A percentile compares a stretch with the other conserved stretches of the same genome.
Evolutionary conservation across 495 filamentous ascomycete genomes (phyloP).

Genomic region (Diplogelasinospora grovesii): DNA sequence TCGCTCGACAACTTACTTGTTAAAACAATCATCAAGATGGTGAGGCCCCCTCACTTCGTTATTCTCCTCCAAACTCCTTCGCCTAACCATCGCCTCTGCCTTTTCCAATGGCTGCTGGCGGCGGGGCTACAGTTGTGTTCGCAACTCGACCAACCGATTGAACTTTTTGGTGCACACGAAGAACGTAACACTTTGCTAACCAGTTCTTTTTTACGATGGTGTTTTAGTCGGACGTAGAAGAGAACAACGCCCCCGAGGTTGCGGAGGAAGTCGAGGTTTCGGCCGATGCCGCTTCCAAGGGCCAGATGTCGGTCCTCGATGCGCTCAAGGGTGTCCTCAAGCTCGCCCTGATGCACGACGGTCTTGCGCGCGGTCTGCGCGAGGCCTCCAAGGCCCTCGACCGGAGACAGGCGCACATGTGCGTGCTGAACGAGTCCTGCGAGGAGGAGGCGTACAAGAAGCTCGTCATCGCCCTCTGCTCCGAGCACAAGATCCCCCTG

Average conservation of each 20-base stretch:
- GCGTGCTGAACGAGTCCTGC: slow-evolving; percentile 96
- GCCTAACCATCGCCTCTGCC: no score
- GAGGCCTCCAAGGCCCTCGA: slow-evolving; percentile 97
- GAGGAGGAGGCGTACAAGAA: slow-evolving; percentile 99
- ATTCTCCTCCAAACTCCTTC: neutral
- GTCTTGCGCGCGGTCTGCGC: slow-evolving; percentile 93
- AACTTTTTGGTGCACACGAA: no score
- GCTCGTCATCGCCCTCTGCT: slow-evolving; percentile 94
- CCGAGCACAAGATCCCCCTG: slow-evolving; percentile 96
- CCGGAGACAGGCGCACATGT: slow-evolving; percentile 97
- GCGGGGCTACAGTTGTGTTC: no score
- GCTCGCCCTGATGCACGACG: slow-evolving; percentile 98
- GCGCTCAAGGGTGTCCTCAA: slow-evolving; percentile 97
- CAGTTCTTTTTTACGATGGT: no score
- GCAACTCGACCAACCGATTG: no score
- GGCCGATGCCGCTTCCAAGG: slow-evolving; percentile 71
- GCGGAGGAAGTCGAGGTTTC: slow-evolving; percentile 88
- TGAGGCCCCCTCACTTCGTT: slow-evolving; percentile 22
- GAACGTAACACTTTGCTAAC: no score
- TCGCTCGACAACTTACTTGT: slow-evolving; percentile 40
- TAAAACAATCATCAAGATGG: slow-evolving; percentile 46
- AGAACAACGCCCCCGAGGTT: slow-evolving; percentile 70
- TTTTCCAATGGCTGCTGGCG: no score
- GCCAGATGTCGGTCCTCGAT: slow-evolving; percentile 96
- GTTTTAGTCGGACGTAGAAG: slow-evolving; percentile 58